Evolutionary conservation across 2,329 filamentous ascomycete species (phyloP), one percentile per base, ranked within the genome.

Genomic region (Onygenales sp.): DNA sequence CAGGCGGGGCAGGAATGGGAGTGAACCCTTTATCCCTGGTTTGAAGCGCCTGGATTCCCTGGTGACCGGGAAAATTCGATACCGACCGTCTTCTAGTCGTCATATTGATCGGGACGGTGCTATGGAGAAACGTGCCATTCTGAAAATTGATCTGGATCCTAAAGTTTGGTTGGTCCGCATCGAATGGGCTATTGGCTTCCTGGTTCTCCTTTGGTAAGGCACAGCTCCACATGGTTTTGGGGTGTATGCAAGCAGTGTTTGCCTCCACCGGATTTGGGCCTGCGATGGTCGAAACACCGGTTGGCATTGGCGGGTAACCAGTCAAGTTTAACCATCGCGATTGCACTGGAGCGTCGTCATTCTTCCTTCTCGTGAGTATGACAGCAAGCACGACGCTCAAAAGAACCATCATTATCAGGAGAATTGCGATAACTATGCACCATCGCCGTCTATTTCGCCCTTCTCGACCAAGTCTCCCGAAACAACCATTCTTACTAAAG

Each of bases 151-250:
- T 91, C 60, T 93, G 80, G 58, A 96, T 75, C 48, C 87, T 78
- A 63, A 96, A 89, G 50, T 85, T 87, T 0, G 91, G 90, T 63
- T 89, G 81, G 57, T 85, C 78, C 0, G 83, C 73, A 38, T 78
- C 74, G 63, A 84, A 87, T 0, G 84, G 83, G 1, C 75, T 72
- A 43, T 85, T 80, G 1, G 78, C 76, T 3, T 78, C 70, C 43
- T 91, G 87, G 55, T 88, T 72, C 60, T 90, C 88, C 65, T 89
- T 89, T 2, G 91, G 89, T 13, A 95, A 70, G 9, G 84, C 80
- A 67, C 91, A 97, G 65, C 86, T 94, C 91, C 91, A 97, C 52
- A 93, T 69, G 0, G 86, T 87, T 3, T 82, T 76, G 0, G 86
- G 86, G 7, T 77, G 74, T 3, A 91, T 83, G 60, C 91, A 97